phyloP scores from a whole-genome alignment of 1,139 yeast genomes.

The Kurtzmaniella natalensis region DNA sequence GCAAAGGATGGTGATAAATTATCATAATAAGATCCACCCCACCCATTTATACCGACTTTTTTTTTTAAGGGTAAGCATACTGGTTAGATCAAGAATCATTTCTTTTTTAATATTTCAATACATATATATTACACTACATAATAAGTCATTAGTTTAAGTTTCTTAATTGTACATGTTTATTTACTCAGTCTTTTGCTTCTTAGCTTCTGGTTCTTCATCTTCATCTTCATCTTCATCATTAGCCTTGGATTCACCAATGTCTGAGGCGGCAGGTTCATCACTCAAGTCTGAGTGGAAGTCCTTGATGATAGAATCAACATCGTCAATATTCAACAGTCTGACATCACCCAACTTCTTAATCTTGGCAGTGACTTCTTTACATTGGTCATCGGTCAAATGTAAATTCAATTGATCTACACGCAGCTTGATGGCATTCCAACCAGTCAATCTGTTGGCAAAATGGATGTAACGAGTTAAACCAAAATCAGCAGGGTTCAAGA shows the following conservation, averaged over 20 bases:
- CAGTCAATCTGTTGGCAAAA: conserved; percentile 56
- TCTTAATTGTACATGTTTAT: not conserved
- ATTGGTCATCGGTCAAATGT: conserved; percentile 50
- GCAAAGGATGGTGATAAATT: not conserved
- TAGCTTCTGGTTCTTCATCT: conserved; percentile 10
- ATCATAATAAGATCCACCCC: too few relatives aligned
- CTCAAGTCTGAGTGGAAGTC: conserved; percentile 37
- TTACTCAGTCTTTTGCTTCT: conserved; percentile 11
- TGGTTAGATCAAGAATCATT: too few relatives aligned
- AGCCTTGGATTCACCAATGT: too few relatives aligned
- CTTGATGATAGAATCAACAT: conserved; percentile 45
- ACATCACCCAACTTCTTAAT: conserved; percentile 56
- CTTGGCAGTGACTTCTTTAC: conserved; percentile 51
- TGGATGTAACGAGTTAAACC: conserved; percentile 56
- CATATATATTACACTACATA: too few relatives aligned
- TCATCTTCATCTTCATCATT: not conserved
- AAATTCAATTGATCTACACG: conserved; percentile 47
- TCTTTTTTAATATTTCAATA: too few relatives aligned
- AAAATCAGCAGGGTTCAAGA: conserved; percentile 52
- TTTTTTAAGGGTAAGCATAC: too few relatives aligned
- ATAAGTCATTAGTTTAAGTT: not conserved
- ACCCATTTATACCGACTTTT: too few relatives aligned
- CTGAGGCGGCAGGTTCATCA: conserved; percentile 14
- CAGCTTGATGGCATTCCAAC: conserved; percentile 49
- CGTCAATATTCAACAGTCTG: conserved; percentile 44